phyloP scores from a whole-genome alignment of 257 asterid genomes.

The Ehretia macrophylla region DNA sequence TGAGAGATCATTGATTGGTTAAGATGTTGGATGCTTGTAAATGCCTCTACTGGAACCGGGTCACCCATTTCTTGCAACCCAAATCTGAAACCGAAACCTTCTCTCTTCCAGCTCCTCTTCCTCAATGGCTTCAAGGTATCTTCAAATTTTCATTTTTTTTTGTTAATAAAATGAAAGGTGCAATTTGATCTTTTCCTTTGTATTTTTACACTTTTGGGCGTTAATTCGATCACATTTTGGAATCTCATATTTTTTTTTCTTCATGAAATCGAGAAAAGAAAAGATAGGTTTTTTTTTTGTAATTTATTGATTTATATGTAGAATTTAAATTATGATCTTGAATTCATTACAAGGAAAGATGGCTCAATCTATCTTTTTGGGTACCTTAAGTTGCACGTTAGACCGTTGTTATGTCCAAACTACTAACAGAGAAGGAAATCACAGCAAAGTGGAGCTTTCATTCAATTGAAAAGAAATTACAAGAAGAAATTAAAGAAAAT shows the following conservation, averaged over 20 bases:
- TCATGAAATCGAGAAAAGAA: too few species aligned
- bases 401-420: too few species aligned
- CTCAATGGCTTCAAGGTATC: constrained; percentile 78
- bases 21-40: constrained; percentile 47
- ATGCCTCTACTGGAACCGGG: constrained; percentile 54
- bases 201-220: too few species aligned
- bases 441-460: too few species aligned
- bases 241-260: neutral
- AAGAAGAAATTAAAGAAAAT: too few species aligned
- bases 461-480: too few species aligned
- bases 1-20: neutral
- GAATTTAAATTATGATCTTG: neutral
- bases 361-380: too few species aligned
- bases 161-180: neutral
- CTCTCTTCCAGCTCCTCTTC: constrained; percentile 73
- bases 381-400: too few species aligned
- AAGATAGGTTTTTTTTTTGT: too few species aligned
- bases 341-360: too few species aligned
- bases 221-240: neutral
- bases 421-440: too few species aligned
- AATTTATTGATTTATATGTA: neutral
- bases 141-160: neutral
- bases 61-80: constrained; percentile 30
- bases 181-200: neutral
- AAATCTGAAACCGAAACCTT: constrained; percentile 41